Base-by-base conservation (phyloP, 177 flowering plant genomes). In the Vitis hybrid region DNA sequence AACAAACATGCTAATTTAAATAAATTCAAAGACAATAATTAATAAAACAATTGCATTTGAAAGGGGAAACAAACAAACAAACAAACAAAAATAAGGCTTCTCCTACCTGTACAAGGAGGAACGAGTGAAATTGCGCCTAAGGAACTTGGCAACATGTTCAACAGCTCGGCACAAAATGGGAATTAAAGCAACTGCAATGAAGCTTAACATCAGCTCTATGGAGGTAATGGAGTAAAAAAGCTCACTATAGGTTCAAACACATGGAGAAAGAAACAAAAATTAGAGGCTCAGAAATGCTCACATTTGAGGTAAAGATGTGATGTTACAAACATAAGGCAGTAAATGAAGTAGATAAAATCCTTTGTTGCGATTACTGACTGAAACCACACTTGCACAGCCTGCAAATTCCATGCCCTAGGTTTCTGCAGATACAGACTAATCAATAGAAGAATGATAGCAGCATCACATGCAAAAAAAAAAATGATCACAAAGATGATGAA, bases 401-500 rank as follows among this genome's bases (percentile, higher is more conserved):
- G 99, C 82, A 93, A 61, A 75, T 87, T 94, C 98, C 93, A 94
- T 40, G 97, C 94, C 77, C 98, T 87, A 13, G 99, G 99, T 79
- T 78, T 91, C 99, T 96, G 86, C 72, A 74, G 49, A 71, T 10
- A 62, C 70, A 26, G 45, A 62, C 2, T 51, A 58, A 56, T 78
- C 64, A 69, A 17, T 14, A 19, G 10, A 50, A 67, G 17, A 69
- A 67, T 11, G 23, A 21, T 21, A 70, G 30, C 3, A 52, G 15
- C 4, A 56, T 26, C 8, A 32, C 7, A 68, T 4, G 11, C 45
- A 56, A 40, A 71, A 7, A 11, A 15, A 49, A 1, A 64, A 49
- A 18, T 14, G 21, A 67, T 12, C 18, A 50, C 14, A 14, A 45
- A 14, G 54, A 58, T 10, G 52, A n/a, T 32, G 13, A n/a, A 10